phyloP scores from a whole-genome alignment of 805 yeast genomes.

The Suhomyces pyralidae region DNA sequence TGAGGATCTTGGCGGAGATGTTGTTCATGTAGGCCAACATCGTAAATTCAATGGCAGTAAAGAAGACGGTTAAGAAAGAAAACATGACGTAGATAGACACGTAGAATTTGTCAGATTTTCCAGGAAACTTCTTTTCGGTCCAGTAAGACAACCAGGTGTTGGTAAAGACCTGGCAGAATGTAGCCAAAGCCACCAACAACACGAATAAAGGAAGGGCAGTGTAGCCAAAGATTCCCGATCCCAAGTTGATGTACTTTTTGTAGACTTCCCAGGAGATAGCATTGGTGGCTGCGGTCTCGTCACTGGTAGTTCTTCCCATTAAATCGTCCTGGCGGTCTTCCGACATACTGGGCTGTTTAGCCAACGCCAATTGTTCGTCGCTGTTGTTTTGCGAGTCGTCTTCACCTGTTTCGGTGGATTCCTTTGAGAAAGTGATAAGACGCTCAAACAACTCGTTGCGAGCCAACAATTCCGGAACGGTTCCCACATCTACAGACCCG shows the following conservation, averaged over 20 bases:
- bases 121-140: conserved; percentile 33
- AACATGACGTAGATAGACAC: conserved; percentile 34
- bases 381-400: conserved; percentile 11
- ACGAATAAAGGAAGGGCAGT: conserved; percentile 33
- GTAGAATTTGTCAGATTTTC: conserved; percentile 29
- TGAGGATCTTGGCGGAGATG: conserved; percentile 32
- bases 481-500: conserved; percentile 41
- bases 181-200: conserved; percentile 30
- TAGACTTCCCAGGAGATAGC: conserved; percentile 41
- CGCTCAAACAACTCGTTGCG: conserved; percentile 47
- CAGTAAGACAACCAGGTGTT: conserved; percentile 46
- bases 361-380: conserved; percentile 15
- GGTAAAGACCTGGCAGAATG: conserved; percentile 41
- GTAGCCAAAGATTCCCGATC: conserved; percentile 36
- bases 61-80: conserved; percentile 36
- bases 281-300: conserved; percentile 37
- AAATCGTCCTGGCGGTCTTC: conserved; percentile 2
- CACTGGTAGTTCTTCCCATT: conserved; percentile 31
- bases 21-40: conserved; percentile 44
- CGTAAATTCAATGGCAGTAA: conserved; percentile 38
- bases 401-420: conserved; percentile 22
- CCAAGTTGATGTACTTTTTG: conserved; percentile 34
- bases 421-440: conserved; percentile 46
- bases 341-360: conserved; percentile 1
- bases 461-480: conserved; percentile 25